These are phyloP conservation scores for Calonectria montana DNA, from an alignment of 2,329 filamentous ascomycete species.

Conservation along the genomic window DNA sequence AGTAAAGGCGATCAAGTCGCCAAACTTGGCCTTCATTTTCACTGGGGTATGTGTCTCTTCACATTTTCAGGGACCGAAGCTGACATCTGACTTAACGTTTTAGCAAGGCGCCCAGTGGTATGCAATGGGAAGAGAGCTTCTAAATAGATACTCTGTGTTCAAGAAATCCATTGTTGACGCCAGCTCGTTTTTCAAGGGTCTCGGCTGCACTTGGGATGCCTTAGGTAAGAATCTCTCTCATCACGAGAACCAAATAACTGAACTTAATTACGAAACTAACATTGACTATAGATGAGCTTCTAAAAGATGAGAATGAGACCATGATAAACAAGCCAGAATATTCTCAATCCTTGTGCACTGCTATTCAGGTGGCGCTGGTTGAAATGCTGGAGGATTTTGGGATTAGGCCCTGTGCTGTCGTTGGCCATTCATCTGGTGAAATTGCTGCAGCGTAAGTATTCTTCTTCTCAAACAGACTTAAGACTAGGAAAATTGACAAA, in stretches of 20 bases:
- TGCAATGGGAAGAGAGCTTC: constrained; percentile 45
- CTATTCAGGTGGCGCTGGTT: constrained; percentile 61
- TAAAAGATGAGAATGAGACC: neutral
- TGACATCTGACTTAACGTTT: neutral
- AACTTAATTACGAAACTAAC: no score
- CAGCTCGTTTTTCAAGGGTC: constrained; percentile 33
- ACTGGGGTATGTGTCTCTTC: constrained; percentile 39
- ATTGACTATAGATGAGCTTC: neutral
- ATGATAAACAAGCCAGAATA: constrained; percentile 51
- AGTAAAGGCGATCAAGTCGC: neutral
- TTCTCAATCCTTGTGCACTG: constrained; percentile 64
- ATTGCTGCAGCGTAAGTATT: constrained; percentile 53
- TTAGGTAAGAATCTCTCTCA: neutral
- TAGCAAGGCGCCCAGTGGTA: constrained; percentile 49
- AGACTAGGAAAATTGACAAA: neutral
- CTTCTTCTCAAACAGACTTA: neutral
- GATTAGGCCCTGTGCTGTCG: constrained; percentile 45
- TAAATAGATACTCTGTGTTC: constrained; percentile 21
- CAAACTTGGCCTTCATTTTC: constrained; percentile 29
- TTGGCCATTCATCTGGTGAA: constrained; percentile 54
- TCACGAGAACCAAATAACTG: no score
- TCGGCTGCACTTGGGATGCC: constrained; percentile 42
- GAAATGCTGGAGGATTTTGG: constrained; percentile 47
- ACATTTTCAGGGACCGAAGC: neutral
- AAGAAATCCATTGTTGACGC: neutral